These are phyloP conservation scores for Trypanosoma platydactyli DNA, from an alignment of 208 protist genomes.

Conservation along the genomic window DNA sequence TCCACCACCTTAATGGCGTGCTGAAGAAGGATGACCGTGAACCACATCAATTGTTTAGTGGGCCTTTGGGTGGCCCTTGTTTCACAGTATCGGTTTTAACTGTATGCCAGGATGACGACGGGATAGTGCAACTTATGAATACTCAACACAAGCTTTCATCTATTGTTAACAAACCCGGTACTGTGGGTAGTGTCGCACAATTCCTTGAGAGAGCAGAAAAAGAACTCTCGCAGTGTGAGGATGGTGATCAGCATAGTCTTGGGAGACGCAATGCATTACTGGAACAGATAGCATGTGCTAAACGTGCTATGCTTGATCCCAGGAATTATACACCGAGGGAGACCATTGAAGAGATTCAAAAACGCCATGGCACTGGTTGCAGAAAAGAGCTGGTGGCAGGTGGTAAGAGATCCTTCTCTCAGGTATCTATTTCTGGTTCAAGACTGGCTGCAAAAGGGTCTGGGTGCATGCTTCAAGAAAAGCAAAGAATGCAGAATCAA, in stretches of 20 bases:
- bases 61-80: conserved; percentile 46
- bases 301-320: conserved; percentile 13
- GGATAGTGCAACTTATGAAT: conserved; percentile 47
- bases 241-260: neutral
- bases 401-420: neutral
- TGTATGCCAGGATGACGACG: conserved; percentile 31
- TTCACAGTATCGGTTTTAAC: conserved; percentile 53
- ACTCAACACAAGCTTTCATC: conserved; percentile 48
- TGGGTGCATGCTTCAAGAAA: neutral
- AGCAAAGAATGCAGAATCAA: neutral
- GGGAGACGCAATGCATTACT: neutral
- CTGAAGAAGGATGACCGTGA: conserved; percentile 34
- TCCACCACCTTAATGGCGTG: conserved; percentile 34
- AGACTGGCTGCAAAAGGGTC: neutral
- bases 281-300: conserved; percentile 5
- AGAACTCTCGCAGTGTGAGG: conserved; percentile 26
- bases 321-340: conserved; percentile 11
- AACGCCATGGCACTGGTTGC: neutral
- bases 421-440: neutral
- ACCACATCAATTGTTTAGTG: conserved; percentile 50
- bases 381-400: neutral
- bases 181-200: conserved; percentile 41
- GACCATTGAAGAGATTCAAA: conserved; percentile 1
- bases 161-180: conserved; percentile 44
- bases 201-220: conserved; percentile 50